phyloP scores from a whole-genome alignment of 2,329 filamentous ascomycete genomes.

The Furcasterigmium sp. region DNA sequence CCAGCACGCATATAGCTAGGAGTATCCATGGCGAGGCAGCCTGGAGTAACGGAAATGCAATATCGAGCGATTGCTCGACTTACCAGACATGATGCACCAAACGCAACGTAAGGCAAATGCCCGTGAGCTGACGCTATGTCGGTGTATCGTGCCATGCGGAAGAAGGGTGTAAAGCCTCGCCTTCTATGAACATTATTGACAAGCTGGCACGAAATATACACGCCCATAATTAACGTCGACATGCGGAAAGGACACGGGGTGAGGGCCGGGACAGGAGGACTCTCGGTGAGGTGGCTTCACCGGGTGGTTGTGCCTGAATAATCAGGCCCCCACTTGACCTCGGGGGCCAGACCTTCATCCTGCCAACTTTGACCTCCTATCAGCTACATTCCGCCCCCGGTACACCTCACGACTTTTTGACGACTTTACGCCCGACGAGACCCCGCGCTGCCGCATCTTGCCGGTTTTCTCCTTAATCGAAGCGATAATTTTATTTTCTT shows the following conservation, averaged over 20 bases:
- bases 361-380: constrained; percentile 5
- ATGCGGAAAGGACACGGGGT: background rate
- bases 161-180: no score
- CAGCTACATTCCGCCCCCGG: background rate
- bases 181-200: no score
- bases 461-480: no score
- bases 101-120: no score
- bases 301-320: background rate
- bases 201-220: no score
- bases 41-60: background rate
- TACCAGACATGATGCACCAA: background rate
- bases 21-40: background rate
- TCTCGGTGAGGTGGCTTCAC: background rate
- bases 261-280: no score
- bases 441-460: background rate
- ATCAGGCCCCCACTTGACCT: background rate
- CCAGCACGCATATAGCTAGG: constrained; percentile 7
- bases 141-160: no score
- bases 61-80: background rate
- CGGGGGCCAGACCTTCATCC: constrained; percentile 1
- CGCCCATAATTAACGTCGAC: no score
- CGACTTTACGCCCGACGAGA: constrained; percentile 2
- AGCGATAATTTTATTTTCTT: constrained; percentile 14
- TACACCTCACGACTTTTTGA: constrained; percentile 2
- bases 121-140: no score